Conservation (phyloP, 768 basidiomycete genomes). For the Lyophyllum decastes region DNA sequence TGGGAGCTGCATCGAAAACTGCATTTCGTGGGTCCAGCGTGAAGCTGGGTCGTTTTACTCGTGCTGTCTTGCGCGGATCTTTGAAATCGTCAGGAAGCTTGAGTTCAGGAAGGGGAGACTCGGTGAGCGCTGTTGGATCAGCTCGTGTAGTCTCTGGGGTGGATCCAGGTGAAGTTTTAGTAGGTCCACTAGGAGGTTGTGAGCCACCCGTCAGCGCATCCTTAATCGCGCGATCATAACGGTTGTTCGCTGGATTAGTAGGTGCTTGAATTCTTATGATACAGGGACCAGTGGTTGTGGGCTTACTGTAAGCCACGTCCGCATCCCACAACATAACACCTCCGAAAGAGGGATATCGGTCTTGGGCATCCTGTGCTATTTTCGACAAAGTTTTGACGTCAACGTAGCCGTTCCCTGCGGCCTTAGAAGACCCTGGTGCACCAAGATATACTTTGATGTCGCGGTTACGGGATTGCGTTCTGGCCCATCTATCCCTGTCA, state of each 20-base stretch:
- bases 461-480: slow-evolving; percentile 53
- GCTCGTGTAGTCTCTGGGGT: neutral
- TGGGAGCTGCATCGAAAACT: slow-evolving; percentile 4
- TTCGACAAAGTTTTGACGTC: slow-evolving; percentile 40
- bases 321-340: slow-evolving; percentile 55
- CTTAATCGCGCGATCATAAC: slow-evolving; percentile 53
- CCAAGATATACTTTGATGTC: slow-evolving; percentile 64
- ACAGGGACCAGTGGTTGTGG: slow-evolving; percentile 19
- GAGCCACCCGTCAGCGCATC: slow-evolving; percentile 35
- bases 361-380: slow-evolving; percentile 45
- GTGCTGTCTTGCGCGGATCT: slow-evolving; percentile 34
- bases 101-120: slow-evolving; percentile 11
- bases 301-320: slow-evolving; percentile 41
- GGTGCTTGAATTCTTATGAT: neutral
- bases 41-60: slow-evolving; percentile 32
- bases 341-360: slow-evolving; percentile 60
- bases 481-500: slow-evolving; percentile 61
- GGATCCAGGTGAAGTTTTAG: neutral
- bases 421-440: slow-evolving; percentile 51
- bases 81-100: slow-evolving; percentile 19
- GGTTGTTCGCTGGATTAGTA: slow-evolving; percentile 38
- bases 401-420: slow-evolving; percentile 57
- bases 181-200: neutral
- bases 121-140: neutral
- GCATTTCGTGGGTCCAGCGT: slow-evolving; percentile 15